Evolutionary conservation across 495 filamentous ascomycete species (phyloP).

Genomic region (Tetracladium marchalianum): DNA sequence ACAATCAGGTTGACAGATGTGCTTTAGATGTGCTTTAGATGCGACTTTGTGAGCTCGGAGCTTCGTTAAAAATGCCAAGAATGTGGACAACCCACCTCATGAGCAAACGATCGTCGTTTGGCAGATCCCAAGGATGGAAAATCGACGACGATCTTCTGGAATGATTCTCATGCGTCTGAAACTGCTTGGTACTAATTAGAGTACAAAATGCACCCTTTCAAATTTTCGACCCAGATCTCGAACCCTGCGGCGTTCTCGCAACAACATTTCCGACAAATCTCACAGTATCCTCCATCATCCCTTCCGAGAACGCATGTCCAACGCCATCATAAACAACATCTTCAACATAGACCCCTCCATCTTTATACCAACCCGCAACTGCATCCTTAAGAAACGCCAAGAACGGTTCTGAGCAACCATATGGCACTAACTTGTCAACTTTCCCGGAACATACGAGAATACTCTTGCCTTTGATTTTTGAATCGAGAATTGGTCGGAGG

Average conservation of each 20-base stretch:
- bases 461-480: slow-evolving; percentile 56
- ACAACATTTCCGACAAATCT: slow-evolving; percentile 51
- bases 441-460: slow-evolving; percentile 71
- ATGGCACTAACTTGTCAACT: slow-evolving; percentile 78
- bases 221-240: slow-evolving; percentile 7
- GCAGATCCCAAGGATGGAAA: too few relatives aligned
- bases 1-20: too few relatives aligned
- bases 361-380: slow-evolving; percentile 44
- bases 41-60: too few relatives aligned
- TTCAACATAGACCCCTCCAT: slow-evolving; percentile 50
- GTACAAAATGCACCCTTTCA: slow-evolving; percentile 3
- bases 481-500: slow-evolving; percentile 37
- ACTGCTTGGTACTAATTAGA: background rate
- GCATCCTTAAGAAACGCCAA: slow-evolving; percentile 59
- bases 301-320: slow-evolving; percentile 60
- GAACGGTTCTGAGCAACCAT: slow-evolving; percentile 57
- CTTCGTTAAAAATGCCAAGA: too few relatives aligned
- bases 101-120: too few relatives aligned
- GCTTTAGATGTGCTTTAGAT: too few relatives aligned
- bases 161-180: too few relatives aligned
- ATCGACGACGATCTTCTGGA: too few relatives aligned
- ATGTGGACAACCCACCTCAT: too few relatives aligned
- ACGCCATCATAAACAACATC: slow-evolving; percentile 65
- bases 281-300: slow-evolving; percentile 64
- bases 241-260: slow-evolving; percentile 11